Base-by-base conservation (phyloP, 352 stramenopile species). In the Phytophthora pistaciae region DNA sequence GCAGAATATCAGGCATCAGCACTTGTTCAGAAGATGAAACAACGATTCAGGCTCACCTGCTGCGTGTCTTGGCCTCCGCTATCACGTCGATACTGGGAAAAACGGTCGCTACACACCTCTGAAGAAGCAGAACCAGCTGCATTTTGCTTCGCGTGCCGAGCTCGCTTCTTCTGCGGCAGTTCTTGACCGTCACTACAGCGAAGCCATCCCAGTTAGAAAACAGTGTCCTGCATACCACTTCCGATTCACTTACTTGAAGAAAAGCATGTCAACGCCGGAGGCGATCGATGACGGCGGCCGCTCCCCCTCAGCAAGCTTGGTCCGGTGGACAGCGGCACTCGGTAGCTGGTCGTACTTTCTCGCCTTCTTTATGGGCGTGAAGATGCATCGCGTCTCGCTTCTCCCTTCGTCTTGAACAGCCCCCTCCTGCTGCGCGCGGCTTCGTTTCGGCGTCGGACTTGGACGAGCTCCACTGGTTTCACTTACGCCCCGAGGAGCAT, bases 281-380 rank as follows among this genome's bases (percentile, higher is more conserved):
- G 78, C 68, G 33, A 79, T 64, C 10, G 70, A 78, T 6, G 70
- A 74, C n/a, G 65, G 72, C 7, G 64, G 55, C 38, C 62, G 48
- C 27, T 74, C 52, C 1, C 40, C 36, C 54, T 18, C 5, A 50
- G 6, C 23, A 14, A 4, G 20, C 29, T 68, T 67, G 20, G 48
- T 23, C 23, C 14, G 36, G 18, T 50, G 69, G 29, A 49, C 55
- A 52, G 21, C 40, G 40, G 27, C 40, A 48, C 31, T 21, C 49
- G 31, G 14, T 58, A 44, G 21, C 6, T 64, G 57, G 10, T 67
- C 55, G 20, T 57, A 68, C 53, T 76, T 77, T 60, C 77, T 83
- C n/a, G 64, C 48, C 55, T 82, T 70, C 56, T 91, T 91, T 3
- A 87, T 64, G 11, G 83, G 83, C 11, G 83, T 91, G 55, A 91